Percentiles rank a stretch among this genome's conserved stretches.
Evolutionary conservation across 129 eudicot genomes (phyloP).

Genomic region (Heracleum sosnowskyi): DNA sequence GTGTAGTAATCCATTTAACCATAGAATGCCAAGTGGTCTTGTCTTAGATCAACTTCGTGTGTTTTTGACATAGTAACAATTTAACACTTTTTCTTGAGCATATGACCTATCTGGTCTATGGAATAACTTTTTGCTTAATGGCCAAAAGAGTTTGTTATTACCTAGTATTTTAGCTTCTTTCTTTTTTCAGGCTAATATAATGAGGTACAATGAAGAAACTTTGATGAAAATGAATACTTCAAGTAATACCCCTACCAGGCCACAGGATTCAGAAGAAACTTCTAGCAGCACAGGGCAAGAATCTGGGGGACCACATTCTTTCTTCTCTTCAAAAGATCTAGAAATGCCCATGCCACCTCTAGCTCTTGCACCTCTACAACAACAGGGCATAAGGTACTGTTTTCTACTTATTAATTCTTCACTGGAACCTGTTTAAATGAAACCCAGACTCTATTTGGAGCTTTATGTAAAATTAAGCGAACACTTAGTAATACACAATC

Average conservation of each 20-base stretch:
- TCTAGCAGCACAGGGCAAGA: constrained; percentile 26
- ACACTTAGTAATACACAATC: not conserved
- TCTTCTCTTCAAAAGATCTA: constrained; percentile 46
- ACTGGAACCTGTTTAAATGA: not conserved
- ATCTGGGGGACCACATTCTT: constrained; percentile 30
- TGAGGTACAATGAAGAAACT: constrained; percentile 68
- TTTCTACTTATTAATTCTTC: constrained; percentile 2
- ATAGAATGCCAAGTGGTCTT: not conserved
- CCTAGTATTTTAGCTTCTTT: not conserved
- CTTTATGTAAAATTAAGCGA: not conserved
- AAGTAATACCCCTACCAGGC: constrained; percentile 27
- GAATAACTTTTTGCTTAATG: not conserved
- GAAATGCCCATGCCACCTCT: constrained; percentile 95
- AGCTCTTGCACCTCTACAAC: constrained; percentile 69
- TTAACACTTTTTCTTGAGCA: not conserved
- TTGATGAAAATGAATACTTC: constrained; percentile 48
- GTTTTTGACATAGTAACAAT: not conserved
- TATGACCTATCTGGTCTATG: not conserved
- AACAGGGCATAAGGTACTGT: constrained; percentile 52
- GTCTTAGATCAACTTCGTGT: not conserved
- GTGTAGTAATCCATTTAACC: not conserved
- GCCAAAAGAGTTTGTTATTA: not conserved
- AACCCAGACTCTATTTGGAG: not conserved
- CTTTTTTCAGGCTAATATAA: constrained; percentile 66
- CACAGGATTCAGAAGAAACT: constrained; percentile 25